phyloP scores from a whole-genome alignment of 768 basidiomycete genomes.

The Lentinula raphanica region DNA sequence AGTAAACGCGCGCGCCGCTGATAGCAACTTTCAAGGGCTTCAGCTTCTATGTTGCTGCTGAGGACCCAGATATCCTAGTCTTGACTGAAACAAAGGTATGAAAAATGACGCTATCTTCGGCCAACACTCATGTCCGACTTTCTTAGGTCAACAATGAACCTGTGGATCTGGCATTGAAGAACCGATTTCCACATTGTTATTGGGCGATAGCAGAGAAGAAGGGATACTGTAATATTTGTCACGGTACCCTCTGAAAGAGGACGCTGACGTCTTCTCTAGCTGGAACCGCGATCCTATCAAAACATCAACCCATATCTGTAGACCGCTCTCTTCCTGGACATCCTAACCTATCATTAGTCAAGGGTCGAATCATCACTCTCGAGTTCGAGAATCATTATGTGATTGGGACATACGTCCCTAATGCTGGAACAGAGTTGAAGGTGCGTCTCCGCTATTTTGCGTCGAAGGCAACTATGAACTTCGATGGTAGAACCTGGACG shows the following conservation, averaged over 20 bases:
- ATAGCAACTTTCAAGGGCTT: constrained; percentile 53
- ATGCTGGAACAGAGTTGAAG: constrained; percentile 76
- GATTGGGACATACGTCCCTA: constrained; percentile 79
- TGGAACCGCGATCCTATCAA: constrained; percentile 79
- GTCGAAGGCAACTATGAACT: not conserved
- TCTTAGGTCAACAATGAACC: constrained; percentile 72
- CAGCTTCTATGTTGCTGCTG: constrained; percentile 75
- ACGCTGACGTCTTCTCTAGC: constrained; percentile 36
- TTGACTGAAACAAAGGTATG: constrained; percentile 89
- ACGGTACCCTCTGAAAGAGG: not conserved
- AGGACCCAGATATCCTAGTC: constrained; percentile 80
- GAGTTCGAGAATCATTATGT: constrained; percentile 70
- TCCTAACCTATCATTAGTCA: constrained; percentile 55
- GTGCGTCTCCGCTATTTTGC: constrained; percentile 25
- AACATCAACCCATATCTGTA: constrained; percentile 64
- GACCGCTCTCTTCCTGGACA: constrained; percentile 69
- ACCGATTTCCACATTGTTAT: constrained; percentile 63
- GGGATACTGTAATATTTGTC: constrained; percentile 54
- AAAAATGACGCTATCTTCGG: too few relatives aligned
- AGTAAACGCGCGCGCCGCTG: constrained; percentile 6
- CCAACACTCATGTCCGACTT: too few relatives aligned
- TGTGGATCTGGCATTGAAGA: constrained; percentile 48
- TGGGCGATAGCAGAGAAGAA: constrained; percentile 80
- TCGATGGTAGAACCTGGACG: constrained; percentile 55
- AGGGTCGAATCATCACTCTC: constrained; percentile 77